These are phyloP conservation scores for Citrus australasica DNA, from an alignment of 345 rosid species.

Conservation along the genomic window DNA sequence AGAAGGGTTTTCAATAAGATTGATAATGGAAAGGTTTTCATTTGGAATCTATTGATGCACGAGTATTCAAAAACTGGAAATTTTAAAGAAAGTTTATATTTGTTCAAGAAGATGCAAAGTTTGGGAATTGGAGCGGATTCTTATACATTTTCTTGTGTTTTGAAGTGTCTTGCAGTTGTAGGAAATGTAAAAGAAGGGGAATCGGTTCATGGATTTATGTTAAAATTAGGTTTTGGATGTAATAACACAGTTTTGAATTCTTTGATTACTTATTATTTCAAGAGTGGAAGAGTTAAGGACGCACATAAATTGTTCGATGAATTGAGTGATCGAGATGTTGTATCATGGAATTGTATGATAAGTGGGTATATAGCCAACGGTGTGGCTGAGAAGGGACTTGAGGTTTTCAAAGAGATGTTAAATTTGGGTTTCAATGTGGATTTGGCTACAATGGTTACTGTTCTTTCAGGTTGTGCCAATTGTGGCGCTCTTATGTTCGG, in stretches of 20 bases:
- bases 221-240: slow-evolving; percentile 47
- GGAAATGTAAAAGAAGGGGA: slow-evolving; percentile 44
- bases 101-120: slow-evolving; percentile 49
- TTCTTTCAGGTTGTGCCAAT: slow-evolving; percentile 56
- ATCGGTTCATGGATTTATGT: slow-evolving; percentile 50
- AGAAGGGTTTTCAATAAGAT: slow-evolving; percentile 44
- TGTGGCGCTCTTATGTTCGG: slow-evolving; percentile 30
- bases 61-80: slow-evolving; percentile 52
- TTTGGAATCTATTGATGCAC: slow-evolving; percentile 62
- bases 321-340: slow-evolving; percentile 57
- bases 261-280: slow-evolving; percentile 46
- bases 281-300: slow-evolving; percentile 32
- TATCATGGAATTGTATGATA: slow-evolving; percentile 71
- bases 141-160: slow-evolving; percentile 52
- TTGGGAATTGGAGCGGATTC: slow-evolving; percentile 42
- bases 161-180: slow-evolving; percentile 50
- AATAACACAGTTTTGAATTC: slow-evolving; percentile 46
- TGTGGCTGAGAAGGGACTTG: slow-evolving; percentile 37
- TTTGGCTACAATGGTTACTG: slow-evolving; percentile 45
- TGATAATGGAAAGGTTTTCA: slow-evolving; percentile 48
- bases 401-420: slow-evolving; percentile 42
- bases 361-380: slow-evolving; percentile 48
- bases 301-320: slow-evolving; percentile 63
- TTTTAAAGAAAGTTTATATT: slow-evolving; percentile 35
- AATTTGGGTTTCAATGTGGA: slow-evolving; percentile 32